These are phyloP conservation scores for Spongospora subterranea DNA, from an alignment of 208 protist genomes.

Conservation along the genomic window DNA sequence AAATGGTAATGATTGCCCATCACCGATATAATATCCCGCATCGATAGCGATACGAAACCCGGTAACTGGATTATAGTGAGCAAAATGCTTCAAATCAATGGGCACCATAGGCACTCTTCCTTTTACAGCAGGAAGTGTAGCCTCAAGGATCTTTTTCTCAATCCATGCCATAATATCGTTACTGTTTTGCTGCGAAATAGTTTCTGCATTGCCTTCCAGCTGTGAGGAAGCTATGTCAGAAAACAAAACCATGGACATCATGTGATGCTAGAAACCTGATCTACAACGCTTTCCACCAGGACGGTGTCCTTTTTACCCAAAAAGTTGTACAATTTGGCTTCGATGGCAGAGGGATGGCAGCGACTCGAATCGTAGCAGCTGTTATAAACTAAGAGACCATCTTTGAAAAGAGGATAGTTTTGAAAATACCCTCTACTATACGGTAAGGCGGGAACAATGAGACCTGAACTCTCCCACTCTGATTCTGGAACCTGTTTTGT, in stretches of 20 bases:
- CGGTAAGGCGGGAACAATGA: not conserved
- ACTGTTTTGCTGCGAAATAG: not conserved
- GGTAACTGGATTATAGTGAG: not conserved
- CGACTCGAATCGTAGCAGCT: not conserved
- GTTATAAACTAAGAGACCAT: not conserved
- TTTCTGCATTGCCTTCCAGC: not conserved
- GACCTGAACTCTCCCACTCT: not conserved
- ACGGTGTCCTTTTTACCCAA: not conserved
- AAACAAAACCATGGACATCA: too few relatives aligned
- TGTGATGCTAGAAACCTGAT: too few relatives aligned
- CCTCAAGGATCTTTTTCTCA: not conserved
- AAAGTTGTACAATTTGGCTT: not conserved
- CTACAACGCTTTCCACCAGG: not conserved
- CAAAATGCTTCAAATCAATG: not conserved
- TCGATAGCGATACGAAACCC: slow-evolving; percentile 45
- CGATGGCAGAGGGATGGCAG: not conserved
- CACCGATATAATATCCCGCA: not conserved
- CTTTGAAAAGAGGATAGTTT: not conserved
- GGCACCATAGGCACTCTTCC: not conserved
- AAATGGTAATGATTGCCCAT: not conserved
- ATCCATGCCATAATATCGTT: not conserved
- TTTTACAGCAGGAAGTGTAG: not conserved
- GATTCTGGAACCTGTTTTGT: not conserved
- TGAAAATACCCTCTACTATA: not conserved
- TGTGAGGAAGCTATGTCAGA: too few relatives aligned